Evolutionary conservation across 192 early-diverging fungal species (phyloP), one percentile per base, ranked within the genome.

Genomic region (Coemansia sp.): DNA sequence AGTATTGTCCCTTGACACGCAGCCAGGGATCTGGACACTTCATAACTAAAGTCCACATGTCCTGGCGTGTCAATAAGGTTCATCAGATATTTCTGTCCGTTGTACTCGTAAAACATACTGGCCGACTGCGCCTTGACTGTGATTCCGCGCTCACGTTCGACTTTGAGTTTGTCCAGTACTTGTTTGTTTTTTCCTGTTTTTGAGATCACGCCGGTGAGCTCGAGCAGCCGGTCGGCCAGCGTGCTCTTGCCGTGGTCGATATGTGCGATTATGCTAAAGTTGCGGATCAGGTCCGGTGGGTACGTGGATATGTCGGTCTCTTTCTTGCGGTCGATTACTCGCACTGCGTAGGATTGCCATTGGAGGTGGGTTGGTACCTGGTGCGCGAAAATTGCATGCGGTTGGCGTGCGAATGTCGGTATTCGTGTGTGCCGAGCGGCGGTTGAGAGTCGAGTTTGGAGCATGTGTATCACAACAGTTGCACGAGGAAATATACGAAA

Each of bases 61-160:
- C 90, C 89, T 73, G 96, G 96, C 10, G 95, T 97, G 65, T 98
- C 96, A 63, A 98, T 95, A 41, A 98, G 69, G 73, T 98, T 98
- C 60, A 98, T 65, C 39, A 98, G 67, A 72, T 98, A 98, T 32
- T 85, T 67, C 49, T 92, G 67, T 7, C 89, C 91, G 53, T 88
- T 86, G 76, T 93, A 82, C 11, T 83, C 83, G 67, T 94, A 94
- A 69, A 98, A 90, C 96, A 98, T 97, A 41, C 94, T 96, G 4
- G 65, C 57, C 66, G 88, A 88, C 87, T 97, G 94, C 17, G 96
- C 96, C 74, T 98, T 98, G 55, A 98, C 94, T 6, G 96, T 98
- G 58, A 98, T 98, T 21, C 96, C 96, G 38, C 96, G 85, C 63
- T 97, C 95, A 2, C 93, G 79, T 66, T 98, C 96, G 3, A 98